Evolutionary conservation across 1,139 yeast species (phyloP).

Genomic region (Geotrichum klebahnii): DNA sequence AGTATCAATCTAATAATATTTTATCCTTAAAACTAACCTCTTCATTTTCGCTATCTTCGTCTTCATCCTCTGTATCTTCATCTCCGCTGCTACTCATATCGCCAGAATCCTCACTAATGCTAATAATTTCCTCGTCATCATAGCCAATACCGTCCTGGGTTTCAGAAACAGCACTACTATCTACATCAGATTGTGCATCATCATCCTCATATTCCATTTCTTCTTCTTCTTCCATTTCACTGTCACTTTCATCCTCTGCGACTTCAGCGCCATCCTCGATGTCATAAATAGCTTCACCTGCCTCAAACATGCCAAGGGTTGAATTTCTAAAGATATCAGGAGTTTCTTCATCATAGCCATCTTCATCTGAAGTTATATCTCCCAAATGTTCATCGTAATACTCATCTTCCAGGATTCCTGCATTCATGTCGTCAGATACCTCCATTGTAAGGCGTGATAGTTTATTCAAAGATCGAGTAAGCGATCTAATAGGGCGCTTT

Average conservation of each 20-base stretch:
- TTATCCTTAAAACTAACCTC: conserved; percentile 8
- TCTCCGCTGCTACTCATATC: conserved; percentile 33
- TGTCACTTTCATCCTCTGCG: conserved; percentile 36
- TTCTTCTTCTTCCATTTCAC: conserved; percentile 33
- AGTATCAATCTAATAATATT: background rate
- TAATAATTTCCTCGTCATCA: conserved; percentile 29
- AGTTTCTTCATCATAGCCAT: conserved; percentile 54
- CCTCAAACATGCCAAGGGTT: conserved; percentile 90
- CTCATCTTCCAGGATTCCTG: conserved; percentile 49
- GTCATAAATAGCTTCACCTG: conserved; percentile 69
- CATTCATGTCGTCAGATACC: conserved; percentile 44
- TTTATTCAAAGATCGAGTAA: conserved; percentile 57
- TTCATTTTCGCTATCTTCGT: conserved; percentile 25
- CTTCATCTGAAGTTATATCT: conserved; percentile 27
- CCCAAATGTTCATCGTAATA: conserved; percentile 49
- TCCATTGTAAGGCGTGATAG: conserved; percentile 49
- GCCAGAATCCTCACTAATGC: conserved; percentile 25
- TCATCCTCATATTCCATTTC: conserved; percentile 35
- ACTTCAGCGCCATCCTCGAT: conserved; percentile 47
- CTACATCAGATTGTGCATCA: conserved; percentile 38
- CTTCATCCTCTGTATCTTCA: conserved; percentile 29
- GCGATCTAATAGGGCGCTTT: conserved; percentile 53
- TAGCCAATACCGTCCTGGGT: conserved; percentile 38
- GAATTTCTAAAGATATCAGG: conserved; percentile 84
- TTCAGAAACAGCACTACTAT: conserved; percentile 28